Conservation (phyloP, 208 protist species). For the Acanthamoeba lenticulata region DNA sequence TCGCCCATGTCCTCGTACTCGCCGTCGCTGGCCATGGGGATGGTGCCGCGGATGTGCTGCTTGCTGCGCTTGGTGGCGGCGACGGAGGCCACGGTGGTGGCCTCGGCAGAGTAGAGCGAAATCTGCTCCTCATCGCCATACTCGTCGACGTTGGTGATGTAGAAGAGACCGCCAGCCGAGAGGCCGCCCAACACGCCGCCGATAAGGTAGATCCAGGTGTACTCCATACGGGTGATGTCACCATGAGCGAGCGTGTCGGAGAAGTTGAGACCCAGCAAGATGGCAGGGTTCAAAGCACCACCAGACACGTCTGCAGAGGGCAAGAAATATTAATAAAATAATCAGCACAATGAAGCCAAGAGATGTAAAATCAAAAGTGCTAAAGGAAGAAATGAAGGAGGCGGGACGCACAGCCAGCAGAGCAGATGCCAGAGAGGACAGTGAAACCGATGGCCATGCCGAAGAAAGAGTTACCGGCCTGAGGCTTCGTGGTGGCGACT, state of each 20-base stretch:
- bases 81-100: slow-evolving; percentile 34
- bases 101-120: slow-evolving; percentile 56
- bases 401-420: slow-evolving; percentile 57
- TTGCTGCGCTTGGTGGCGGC: slow-evolving; percentile 67
- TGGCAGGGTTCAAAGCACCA: slow-evolving; percentile 48
- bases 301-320: slow-evolving; percentile 39
- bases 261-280: slow-evolving; percentile 37
- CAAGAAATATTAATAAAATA: no score
- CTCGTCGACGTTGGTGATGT: slow-evolving; percentile 44
- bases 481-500: slow-evolving; percentile 52
- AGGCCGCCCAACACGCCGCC: slow-evolving; percentile 24
- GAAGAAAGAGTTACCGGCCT: slow-evolving; percentile 63
- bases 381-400: background rate
- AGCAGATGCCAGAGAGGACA: slow-evolving; percentile 2
- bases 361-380: no score
- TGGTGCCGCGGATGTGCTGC: slow-evolving; percentile 47
- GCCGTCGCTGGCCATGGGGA: slow-evolving; percentile 42
- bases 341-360: no score
- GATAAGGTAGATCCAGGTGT: slow-evolving; percentile 58
- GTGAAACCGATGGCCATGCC: slow-evolving; percentile 58
- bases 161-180: slow-evolving; percentile 34
- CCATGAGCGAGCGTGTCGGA: slow-evolving; percentile 16
- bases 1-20: slow-evolving; percentile 65
- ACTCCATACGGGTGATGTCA: slow-evolving; percentile 36
- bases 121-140: slow-evolving; percentile 31